Evolutionary conservation across 805 yeast genomes (phyloP).

Genomic region (Osmozyma mogii): DNA sequence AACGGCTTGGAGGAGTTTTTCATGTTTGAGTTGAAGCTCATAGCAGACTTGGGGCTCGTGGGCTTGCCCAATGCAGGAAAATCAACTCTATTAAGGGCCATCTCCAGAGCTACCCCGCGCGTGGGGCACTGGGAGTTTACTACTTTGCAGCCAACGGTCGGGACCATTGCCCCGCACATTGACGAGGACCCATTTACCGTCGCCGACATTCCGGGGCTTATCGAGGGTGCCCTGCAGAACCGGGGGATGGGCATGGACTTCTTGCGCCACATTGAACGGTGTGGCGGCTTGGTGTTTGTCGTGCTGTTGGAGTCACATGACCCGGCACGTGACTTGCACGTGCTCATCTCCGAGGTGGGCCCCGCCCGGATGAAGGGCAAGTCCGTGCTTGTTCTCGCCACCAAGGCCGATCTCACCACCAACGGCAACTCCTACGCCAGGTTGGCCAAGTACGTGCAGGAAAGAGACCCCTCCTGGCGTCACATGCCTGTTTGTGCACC

Average conservation of each 20-base stretch:
- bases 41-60: constrained; percentile 91
- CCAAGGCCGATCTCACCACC: constrained; percentile 80
- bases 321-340: constrained; percentile 59
- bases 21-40: constrained; percentile 72
- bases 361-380: constrained; percentile 50
- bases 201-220: constrained; percentile 96
- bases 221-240: constrained; percentile 77
- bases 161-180: constrained; percentile 66
- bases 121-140: constrained; percentile 98
- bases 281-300: constrained; percentile 84
- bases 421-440: constrained; percentile 39
- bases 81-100: constrained; percentile 78
- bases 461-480: constrained; percentile 43
- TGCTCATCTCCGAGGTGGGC: constrained; percentile 68
- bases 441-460: constrained; percentile 39
- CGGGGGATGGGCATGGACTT: constrained; percentile 93
- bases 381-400: constrained; percentile 69
- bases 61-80: constrained; percentile 98
- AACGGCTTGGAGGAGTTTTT: constrained; percentile 57
- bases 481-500: constrained; percentile 81
- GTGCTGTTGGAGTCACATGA: constrained; percentile 61
- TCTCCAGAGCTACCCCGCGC: constrained; percentile 81
- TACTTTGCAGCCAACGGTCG: constrained; percentile 84
- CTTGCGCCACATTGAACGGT: constrained; percentile 84
- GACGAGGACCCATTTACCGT: constrained; percentile 75